Base-by-base conservation (phyloP, 768 basidiomycete genomes). In the Leccinum arenicola region DNA sequence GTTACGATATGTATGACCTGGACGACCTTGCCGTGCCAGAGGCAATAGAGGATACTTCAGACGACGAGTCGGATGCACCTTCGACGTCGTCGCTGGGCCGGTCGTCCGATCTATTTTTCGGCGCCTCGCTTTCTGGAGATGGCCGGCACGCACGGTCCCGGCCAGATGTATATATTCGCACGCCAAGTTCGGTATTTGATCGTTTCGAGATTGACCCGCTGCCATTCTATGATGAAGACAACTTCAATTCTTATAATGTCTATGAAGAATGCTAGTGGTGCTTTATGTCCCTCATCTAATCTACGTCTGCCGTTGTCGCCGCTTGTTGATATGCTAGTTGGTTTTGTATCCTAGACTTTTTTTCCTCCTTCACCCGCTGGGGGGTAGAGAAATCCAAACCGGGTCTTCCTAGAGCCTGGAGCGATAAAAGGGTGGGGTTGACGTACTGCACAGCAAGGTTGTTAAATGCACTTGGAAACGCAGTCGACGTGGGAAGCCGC, bases 1-100 rank as follows among this genome's bases (percentile, higher is more conserved):
- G 86, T 64, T 81, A 80, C 68, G 78, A 84, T 60, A 69, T 72
- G 65, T 83, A 87, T 74, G 85, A 88, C 74, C 67, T 82, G 63
- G 88, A 88, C 66, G 87, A 87, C 67, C 78, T 85, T 33, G 77
- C 87, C 29, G 83, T 91, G 47, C 89, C 88, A 48, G 90, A 91
- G 68, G 85, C 88, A 45, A 88, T 91, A 79, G 89, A 91, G 71
- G 90, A 92, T 73, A 83, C 81, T 38, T 92, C 90, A 49, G 91
- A 92, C 75, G 90, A 92, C 76, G 91, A 91, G 77, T 90, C 89
- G 15, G 90, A 92, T 65, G 75, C 82, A 5, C 82, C 79, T 10
- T 80, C 82, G 10, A 86, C 88, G 7, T 88, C 86, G 51, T 86
- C 82, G 45, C 64, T 83, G 50, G 78, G 80, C 64, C 78, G 79